These are phyloP conservation scores for Puccinia hordei DNA, from an alignment of 1,284 basidiomycete species.

Conservation along the genomic window DNA sequence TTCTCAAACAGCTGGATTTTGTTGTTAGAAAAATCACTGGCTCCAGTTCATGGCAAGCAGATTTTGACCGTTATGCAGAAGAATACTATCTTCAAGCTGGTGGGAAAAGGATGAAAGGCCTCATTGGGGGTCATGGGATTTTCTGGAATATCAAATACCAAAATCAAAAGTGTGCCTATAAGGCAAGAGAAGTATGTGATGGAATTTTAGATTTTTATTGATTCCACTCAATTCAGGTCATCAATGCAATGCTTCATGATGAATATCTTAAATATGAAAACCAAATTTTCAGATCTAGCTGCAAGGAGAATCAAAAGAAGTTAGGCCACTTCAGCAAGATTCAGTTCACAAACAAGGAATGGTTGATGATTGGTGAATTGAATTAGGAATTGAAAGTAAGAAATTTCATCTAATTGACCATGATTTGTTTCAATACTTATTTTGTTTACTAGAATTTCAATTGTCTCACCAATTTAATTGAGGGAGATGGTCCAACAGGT, in stretches of 20 bases:
- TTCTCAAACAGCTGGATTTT: conserved; percentile 3
- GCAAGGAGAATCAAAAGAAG: background rate
- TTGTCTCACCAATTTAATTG: conserved; percentile 3
- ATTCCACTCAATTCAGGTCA: background rate
- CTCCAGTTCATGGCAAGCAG: conserved; percentile 8
- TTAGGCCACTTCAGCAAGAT: conserved; percentile 13
- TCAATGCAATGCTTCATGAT: conserved; percentile 14
- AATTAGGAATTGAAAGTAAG: conserved; percentile 19
- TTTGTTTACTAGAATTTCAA: background rate
- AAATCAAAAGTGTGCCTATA: background rate
- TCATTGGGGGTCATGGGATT: conserved; percentile 28
- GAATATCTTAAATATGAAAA: conserved; percentile 13
- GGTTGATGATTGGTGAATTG: conserved; percentile 16
- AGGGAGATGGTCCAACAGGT: conserved; percentile 16
- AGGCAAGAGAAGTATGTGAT: conserved; percentile 23
- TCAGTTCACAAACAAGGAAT: conserved; percentile 5
- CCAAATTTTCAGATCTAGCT: background rate
- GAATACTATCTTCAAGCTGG: background rate
- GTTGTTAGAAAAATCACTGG: background rate
- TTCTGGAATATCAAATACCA: conserved; percentile 29
- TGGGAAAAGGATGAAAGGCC: background rate
- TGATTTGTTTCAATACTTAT: background rate
- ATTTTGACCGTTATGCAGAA: conserved; percentile 1
- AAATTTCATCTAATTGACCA: background rate
- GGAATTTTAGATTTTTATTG: background rate